Evolutionary conservation across 2,329 filamentous ascomycete species (phyloP), one percentile per base, ranked within the genome.

Genomic region (Magnaporthiopsis poae): DNA sequence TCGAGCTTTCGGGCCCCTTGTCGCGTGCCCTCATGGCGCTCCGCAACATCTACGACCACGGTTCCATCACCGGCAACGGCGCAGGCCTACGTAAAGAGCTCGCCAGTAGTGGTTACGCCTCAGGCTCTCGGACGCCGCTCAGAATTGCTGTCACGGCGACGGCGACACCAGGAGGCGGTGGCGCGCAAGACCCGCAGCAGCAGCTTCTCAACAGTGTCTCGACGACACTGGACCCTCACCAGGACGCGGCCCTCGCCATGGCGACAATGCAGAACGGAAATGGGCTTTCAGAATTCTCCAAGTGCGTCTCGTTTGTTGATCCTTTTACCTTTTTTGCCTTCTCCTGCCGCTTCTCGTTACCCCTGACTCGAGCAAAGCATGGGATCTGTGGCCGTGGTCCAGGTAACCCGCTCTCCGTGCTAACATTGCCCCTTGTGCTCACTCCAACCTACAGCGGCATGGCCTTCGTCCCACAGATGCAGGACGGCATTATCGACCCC

Each of bases 41-140:
- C 36, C 85, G 82, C 70, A 88, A 87, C 71, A 88, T 89, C 1
- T 89, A 89, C 72, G 86, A 88, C 71, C 85, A 88, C 74, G 86
- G 86, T 1, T 83, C 81, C 65, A 78, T 88, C 15, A 78, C 82
- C 18, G 84, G 83, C 4, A 77, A 79, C 0, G 61, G 66, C 56
- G 12, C 64, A 21, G 8, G 62, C 59, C 25, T 59, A 62, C 11
- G 35, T 21, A 84, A 82, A 72, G 79, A 80, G 62, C 83, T 86
- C 46, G 78, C 77, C 15, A 79, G 77, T 15, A 78, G 79, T 61
- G 76, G 78, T 5, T 75, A 76, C 1, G 80, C 77, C 0, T 83
- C 82, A 59, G 81, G 81, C 46, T 76, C 75, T 4, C 74, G 80
- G 31, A 81, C 82, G 11, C 79, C 81, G 0, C 69, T 80, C 61